Evolutionary conservation across 2,329 filamentous ascomycete species (phyloP).

Genomic region (Hypocreales sp.): DNA sequence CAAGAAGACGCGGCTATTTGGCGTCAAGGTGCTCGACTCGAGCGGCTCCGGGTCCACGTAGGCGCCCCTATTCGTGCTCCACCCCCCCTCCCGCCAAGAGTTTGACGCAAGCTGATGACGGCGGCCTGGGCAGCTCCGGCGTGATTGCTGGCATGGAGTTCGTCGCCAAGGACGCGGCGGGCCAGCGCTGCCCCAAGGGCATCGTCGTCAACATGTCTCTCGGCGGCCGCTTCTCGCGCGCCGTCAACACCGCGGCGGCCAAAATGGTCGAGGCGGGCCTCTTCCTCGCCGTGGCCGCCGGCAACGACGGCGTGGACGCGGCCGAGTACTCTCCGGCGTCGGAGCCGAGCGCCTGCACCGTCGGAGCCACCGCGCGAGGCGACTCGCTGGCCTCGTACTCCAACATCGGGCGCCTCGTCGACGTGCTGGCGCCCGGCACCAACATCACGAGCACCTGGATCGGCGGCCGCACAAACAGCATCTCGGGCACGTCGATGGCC

Average conservation of each 20-base stretch:
- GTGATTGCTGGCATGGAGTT: conserved; percentile 29
- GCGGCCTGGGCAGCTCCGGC: conserved; percentile 15
- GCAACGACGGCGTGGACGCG: conserved; percentile 30
- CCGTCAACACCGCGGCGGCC: conserved; percentile 32
- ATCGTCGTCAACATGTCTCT: conserved; percentile 39
- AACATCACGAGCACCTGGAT: conserved; percentile 28
- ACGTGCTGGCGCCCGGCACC: conserved; percentile 33
- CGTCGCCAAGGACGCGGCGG: conserved; percentile 18
- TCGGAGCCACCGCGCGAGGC: conserved; percentile 24
- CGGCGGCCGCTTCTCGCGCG: conserved; percentile 26
- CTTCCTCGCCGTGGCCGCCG: conserved; percentile 39
- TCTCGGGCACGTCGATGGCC: conserved; percentile 28
- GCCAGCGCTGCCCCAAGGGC: conserved; percentile 22
- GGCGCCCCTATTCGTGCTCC: neutral
- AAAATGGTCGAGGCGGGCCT: conserved; percentile 25
- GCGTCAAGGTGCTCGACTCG: conserved; percentile 28
- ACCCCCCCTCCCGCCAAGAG: too few relatives aligned
- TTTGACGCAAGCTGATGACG: too few relatives aligned
- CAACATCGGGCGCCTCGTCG: conserved; percentile 31
- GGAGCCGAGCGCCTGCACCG: conserved; percentile 28
- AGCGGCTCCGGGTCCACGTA: conserved; percentile 17
- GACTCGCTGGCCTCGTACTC: conserved; percentile 28
- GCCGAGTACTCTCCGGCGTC: conserved; percentile 27
- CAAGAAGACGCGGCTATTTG: conserved; percentile 25
- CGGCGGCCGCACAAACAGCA: conserved; percentile 17